Evolutionary conservation across 2,329 filamentous ascomycete genomes (phyloP), one percentile per base, ranked within the genome.

Genomic region (Lachnellula willkommii): DNA sequence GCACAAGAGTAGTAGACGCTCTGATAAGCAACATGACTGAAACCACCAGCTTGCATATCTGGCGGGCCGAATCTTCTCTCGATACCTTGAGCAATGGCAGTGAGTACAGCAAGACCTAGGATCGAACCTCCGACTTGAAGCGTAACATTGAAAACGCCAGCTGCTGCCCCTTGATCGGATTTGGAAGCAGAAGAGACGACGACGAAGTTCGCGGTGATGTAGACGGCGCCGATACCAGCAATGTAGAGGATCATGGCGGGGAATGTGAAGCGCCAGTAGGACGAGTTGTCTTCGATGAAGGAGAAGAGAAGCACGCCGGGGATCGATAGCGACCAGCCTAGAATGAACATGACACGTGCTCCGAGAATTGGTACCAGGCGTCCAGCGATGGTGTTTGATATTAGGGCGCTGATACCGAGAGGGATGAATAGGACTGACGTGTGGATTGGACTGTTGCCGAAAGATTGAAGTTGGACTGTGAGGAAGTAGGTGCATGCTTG

Each of bases 401-500:
- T 37, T 3, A 53, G 15, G 4, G 51, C 51, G 17, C 42, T 47
- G 15, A 54, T 32, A 4, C 52, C 52, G 2, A 50, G 11, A 8
- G 39, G 36, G 39, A 54, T 49, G 37, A 54, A 54, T 17, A 53
- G 51, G 8, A 53, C 51, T 26, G 51, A 53, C 9, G 51, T 53
- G 17, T 53, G 51, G 39, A 53, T 53, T 22, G 51, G 51, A 20
- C 37, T 47, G 37, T 53, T 53, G 24, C 51, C 51, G 26, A 35
- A 53, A 9, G 42, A 47, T 47, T 53, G 51, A 11, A 53, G 42
- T 28, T 53, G 51, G 4, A 53, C 51, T 14, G 51, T 53, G 15
- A 53, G 51, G 51, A 53, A 53, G 9, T 53, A 53, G 4, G 51
- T 53, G 42, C 51, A 53, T 47, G 51, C 51, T 47, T 53, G 51